These are phyloP conservation scores for Venturia nashicola DNA, from an alignment of 2,329 filamentous ascomycete genomes.

Conservation along the genomic window DNA sequence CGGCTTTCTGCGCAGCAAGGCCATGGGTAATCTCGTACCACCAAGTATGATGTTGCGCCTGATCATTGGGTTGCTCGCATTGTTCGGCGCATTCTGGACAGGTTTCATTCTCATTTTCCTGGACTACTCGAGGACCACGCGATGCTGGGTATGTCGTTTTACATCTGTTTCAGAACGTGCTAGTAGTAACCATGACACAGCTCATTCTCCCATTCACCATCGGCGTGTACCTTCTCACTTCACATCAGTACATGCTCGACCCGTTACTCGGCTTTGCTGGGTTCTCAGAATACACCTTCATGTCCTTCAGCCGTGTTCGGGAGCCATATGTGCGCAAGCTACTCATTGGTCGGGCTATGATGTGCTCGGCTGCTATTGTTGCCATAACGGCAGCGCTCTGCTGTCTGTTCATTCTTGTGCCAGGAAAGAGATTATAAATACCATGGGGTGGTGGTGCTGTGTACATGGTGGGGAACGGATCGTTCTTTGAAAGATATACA, in stretches of 20 bases:
- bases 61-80: constrained; percentile 69
- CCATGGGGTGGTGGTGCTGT: not conserved
- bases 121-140: constrained; percentile 57
- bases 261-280: constrained; percentile 81
- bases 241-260: constrained; percentile 93
- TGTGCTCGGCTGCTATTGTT: constrained; percentile 64
- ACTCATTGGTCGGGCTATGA: constrained; percentile 68
- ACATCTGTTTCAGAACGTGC: not conserved
- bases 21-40: constrained; percentile 88
- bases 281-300: constrained; percentile 91
- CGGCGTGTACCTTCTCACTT: constrained; percentile 76
- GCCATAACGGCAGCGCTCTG: constrained; percentile 72
- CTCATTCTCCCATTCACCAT: constrained; percentile 83
- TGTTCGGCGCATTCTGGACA: constrained; percentile 91
- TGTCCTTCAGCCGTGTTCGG: constrained; percentile 76
- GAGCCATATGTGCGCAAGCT: constrained; percentile 86
- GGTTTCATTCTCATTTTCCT: constrained; percentile 90
- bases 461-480: not conserved
- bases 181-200: constrained; percentile 31
- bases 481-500: not conserved
- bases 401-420: constrained; percentile 87
- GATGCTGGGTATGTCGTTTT: constrained; percentile 64
- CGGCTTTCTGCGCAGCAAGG: constrained; percentile 88
- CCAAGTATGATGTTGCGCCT: constrained; percentile 77
- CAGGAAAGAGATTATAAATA: constrained; percentile 61